Percentiles rank a stretch among this genome's conserved stretches.
These are phyloP conservation scores for Chalaropsis ovoidea DNA, from an alignment of 2,329 filamentous ascomycete genomes.

Conservation along the genomic window DNA sequence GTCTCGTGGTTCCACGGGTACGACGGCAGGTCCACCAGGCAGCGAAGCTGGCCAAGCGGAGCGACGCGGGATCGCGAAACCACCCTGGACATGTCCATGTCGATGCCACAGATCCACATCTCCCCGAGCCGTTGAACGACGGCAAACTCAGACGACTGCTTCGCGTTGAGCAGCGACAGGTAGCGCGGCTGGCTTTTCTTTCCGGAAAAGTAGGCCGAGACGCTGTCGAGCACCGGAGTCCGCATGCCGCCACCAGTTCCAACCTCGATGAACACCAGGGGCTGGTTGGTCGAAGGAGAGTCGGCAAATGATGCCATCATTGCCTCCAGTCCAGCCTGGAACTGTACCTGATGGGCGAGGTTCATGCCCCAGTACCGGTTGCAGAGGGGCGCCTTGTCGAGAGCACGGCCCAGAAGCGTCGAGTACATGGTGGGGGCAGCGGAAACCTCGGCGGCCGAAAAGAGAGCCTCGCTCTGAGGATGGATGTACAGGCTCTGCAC, in stretches of 20 bases:
- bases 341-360: constrained; percentile 39
- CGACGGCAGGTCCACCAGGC: constrained; percentile 39
- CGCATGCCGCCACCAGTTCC: constrained; percentile 35
- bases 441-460: not conserved
- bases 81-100: constrained; percentile 31
- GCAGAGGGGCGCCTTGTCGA: constrained; percentile 27
- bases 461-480: not conserved
- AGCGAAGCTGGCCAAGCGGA: constrained; percentile 23
- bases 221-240: constrained; percentile 34
- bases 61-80: not conserved
- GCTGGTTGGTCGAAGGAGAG: constrained; percentile 25
- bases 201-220: constrained; percentile 27
- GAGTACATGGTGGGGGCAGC: constrained; percentile 35
- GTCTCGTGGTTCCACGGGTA: constrained; percentile 48
- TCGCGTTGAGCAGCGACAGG: constrained; percentile 21
- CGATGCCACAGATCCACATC: constrained; percentile 34
- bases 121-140: constrained; percentile 32
- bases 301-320: constrained; percentile 30
- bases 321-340: constrained; percentile 34
- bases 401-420: constrained; percentile 32
- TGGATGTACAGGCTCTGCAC: constrained; percentile 10
- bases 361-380: constrained; percentile 41
- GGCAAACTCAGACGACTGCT: constrained; percentile 26
- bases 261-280: constrained; percentile 36
- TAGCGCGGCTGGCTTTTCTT: constrained; percentile 17